phyloP scores from a whole-genome alignment of 805 yeast species.

The Saturnispora ahearnii region DNA sequence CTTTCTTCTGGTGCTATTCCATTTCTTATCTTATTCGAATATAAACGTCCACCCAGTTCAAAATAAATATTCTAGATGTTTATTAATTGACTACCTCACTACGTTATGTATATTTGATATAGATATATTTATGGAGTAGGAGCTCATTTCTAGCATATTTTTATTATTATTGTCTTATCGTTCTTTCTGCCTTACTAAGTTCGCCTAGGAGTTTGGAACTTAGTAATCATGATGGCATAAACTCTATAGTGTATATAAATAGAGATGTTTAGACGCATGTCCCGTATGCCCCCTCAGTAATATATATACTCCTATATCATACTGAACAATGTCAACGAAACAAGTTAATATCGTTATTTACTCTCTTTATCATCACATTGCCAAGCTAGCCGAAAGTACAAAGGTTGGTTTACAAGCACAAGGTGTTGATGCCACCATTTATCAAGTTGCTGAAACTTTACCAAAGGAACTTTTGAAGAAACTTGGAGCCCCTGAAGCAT shows the following conservation, averaged over 20 bases:
- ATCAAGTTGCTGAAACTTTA: slow-evolving; percentile 71
- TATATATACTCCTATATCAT: background rate
- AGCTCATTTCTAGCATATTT: background rate
- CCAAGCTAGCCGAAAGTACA: slow-evolving; percentile 55
- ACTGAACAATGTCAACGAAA: background rate
- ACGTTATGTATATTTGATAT: too few relatives aligned
- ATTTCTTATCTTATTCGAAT: too few relatives aligned
- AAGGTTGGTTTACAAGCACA: slow-evolving; percentile 61
- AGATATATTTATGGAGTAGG: background rate
- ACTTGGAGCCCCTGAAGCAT: slow-evolving; percentile 59
- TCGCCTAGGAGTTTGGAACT: background rate
- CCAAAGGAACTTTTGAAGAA: slow-evolving; percentile 44
- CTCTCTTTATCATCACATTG: slow-evolving; percentile 74
- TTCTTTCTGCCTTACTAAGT: background rate
- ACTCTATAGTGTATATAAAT: background rate
- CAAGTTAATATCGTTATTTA: slow-evolving; percentile 40
- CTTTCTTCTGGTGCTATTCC: too few relatives aligned
- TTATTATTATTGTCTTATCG: background rate
- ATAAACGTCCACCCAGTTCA: too few relatives aligned
- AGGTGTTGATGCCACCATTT: slow-evolving; percentile 61
- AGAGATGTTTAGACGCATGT: too few relatives aligned
- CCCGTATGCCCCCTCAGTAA: background rate
- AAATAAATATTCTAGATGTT: too few relatives aligned
- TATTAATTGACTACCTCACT: too few relatives aligned
- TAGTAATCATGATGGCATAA: background rate